Conservation (phyloP, 139 green algal species). For the Chlamydomonas applanata region DNA sequence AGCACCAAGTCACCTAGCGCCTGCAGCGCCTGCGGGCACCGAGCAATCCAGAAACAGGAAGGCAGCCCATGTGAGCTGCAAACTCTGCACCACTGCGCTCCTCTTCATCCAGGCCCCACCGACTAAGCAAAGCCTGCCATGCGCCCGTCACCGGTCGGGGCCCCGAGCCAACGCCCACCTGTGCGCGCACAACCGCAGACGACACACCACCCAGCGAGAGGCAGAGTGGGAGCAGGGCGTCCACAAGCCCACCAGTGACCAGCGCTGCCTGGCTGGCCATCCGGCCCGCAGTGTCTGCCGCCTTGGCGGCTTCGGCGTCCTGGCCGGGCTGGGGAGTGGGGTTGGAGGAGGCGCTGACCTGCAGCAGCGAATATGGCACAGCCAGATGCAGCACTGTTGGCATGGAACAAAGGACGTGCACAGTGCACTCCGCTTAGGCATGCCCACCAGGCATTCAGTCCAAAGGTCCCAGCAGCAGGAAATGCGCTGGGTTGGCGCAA, state of each 20-base stretch:
- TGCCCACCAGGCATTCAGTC: not conserved
- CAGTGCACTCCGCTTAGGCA: not conserved
- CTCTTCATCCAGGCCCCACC: not conserved
- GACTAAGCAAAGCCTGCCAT: not conserved
- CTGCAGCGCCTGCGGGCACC: conserved; percentile 8
- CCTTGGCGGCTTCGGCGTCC: not conserved
- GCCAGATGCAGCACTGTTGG: not conserved
- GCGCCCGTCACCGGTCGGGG: not conserved
- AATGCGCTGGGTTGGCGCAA: too few relatives aligned
- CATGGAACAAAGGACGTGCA: not conserved
- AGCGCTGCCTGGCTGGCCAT: conserved; percentile 49
- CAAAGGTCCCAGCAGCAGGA: not conserved
- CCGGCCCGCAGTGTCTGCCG: conserved; percentile 26
- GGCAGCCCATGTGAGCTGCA: not conserved
- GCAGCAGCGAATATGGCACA: not conserved
- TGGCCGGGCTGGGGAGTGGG: too few relatives aligned
- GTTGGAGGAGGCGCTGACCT: too few relatives aligned
- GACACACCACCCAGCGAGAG: conserved; percentile 29
- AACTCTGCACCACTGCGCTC: not conserved
- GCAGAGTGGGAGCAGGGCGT: conserved; percentile 35
- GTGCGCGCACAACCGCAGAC: conserved; percentile 34
- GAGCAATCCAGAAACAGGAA: not conserved
- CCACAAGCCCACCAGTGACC: conserved; percentile 31
- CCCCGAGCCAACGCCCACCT: conserved; percentile 21
- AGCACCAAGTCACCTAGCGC: conserved; percentile 17